These are phyloP conservation scores for Neurospora africana DNA, from an alignment of 495 filamentous ascomycete species.

Conservation along the genomic window DNA sequence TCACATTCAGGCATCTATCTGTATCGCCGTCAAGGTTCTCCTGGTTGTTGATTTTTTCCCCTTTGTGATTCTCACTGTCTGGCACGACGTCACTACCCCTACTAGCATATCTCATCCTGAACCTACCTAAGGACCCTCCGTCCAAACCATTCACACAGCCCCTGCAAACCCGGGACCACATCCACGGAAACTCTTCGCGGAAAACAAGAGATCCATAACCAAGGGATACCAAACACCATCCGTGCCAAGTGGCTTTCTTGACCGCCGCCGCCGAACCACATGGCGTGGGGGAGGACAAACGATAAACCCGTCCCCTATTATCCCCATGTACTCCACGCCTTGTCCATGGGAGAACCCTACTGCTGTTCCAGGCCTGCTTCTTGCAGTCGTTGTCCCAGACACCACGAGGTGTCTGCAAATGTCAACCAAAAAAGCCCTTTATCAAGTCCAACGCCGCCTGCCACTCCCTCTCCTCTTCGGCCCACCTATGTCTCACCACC, in stretches of 20 bases:
- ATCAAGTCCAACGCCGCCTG: slow-evolving; percentile 16
- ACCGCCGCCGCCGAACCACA: slow-evolving; percentile 7
- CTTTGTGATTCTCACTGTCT: neutral
- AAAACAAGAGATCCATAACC: neutral
- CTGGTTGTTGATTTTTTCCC: neutral
- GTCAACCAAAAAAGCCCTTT: slow-evolving; percentile 12
- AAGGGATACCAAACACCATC: neutral
- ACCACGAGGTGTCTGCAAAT: slow-evolving; percentile 18
- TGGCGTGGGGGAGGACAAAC: slow-evolving; percentile 23
- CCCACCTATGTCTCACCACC: slow-evolving; percentile 24
- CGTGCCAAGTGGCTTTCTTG: neutral
- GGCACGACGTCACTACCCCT: neutral
- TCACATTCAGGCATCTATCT: neutral
- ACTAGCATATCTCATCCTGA: neutral
- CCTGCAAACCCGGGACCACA: neutral
- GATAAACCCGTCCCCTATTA: slow-evolving; percentile 6
- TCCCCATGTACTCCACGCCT: neutral
- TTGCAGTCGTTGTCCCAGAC: slow-evolving; percentile 22
- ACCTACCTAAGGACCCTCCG: neutral
- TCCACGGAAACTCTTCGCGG: neutral
- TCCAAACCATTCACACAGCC: neutral
- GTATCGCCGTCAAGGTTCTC: neutral
- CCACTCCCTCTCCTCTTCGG: slow-evolving; percentile 1
- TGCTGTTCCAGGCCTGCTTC: neutral
- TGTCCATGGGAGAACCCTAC: neutral